Evolutionary conservation across 768 basidiomycete genomes (phyloP).

Genomic region (Xerocomellus amylosporus): DNA sequence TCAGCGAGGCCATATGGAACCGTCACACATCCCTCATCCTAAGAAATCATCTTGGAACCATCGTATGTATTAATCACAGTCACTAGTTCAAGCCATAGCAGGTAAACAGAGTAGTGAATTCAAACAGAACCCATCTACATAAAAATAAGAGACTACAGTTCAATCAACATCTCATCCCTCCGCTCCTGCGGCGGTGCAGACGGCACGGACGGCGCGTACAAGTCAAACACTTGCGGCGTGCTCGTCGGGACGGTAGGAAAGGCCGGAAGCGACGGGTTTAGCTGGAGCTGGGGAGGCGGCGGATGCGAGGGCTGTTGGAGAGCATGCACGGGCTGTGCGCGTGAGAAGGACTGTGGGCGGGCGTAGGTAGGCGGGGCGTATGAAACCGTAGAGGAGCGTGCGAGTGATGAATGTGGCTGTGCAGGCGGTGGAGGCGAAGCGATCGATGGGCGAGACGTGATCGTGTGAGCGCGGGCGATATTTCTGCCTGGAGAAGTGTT

Average conservation of each 20-base stretch:
- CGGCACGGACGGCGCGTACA: constrained; percentile 49
- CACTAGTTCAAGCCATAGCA: neutral
- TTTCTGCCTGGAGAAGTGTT: constrained; percentile 13
- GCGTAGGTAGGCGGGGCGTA: constrained; percentile 10
- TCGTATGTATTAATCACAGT: neutral
- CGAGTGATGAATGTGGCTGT: constrained; percentile 20
- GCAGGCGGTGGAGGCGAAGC: constrained; percentile 9
- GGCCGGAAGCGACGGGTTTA: constrained; percentile 42
- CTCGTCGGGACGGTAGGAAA: constrained; percentile 67
- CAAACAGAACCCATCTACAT: neutral
- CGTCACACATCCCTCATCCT: too few species aligned
- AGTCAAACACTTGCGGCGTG: constrained; percentile 50
- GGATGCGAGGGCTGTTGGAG: constrained; percentile 9
- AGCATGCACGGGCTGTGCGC: neutral
- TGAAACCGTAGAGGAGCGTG: constrained; percentile 23
- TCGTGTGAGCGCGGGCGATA: constrained; percentile 30
- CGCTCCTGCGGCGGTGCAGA: constrained; percentile 53
- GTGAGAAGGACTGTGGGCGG: constrained; percentile 9
- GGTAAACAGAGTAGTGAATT: neutral
- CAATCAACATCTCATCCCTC: constrained; percentile 56
- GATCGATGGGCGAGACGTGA: constrained; percentile 21
- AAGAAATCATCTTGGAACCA: too few species aligned
- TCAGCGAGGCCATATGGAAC: too few species aligned
- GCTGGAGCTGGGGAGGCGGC: constrained; percentile 17
- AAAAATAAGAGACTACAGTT: constrained; percentile 27